Evolutionary conservation across 176 grass and related monocot species (phyloP).

Genomic region (Elaeis guineensis): DNA sequence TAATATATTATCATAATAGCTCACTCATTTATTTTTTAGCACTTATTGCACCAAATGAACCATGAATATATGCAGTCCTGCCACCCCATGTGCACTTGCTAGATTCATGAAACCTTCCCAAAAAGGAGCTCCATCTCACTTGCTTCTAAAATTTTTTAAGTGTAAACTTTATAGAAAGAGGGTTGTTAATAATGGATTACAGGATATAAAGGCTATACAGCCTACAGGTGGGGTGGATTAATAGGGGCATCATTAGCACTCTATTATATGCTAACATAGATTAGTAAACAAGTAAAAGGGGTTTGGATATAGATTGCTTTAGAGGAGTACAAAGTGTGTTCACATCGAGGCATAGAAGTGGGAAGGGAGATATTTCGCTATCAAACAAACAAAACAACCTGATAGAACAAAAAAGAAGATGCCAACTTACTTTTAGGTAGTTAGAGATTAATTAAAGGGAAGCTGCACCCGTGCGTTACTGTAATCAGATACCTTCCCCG

Average conservation of each 20-base stretch:
- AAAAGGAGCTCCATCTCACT: not conserved
- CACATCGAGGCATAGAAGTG: not conserved
- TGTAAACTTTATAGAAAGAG: not conserved
- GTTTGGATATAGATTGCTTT: conserved; percentile 1
- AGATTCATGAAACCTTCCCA: too few species aligned
- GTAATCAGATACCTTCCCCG: not conserved
- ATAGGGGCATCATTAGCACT: conserved; percentile 6
- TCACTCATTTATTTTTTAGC: too few species aligned
- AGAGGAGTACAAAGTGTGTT: not conserved
- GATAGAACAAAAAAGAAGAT: conserved; percentile 1
- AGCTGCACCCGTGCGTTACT: not conserved
- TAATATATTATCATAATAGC: too few species aligned
- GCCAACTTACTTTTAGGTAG: not conserved
- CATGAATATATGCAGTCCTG: too few species aligned
- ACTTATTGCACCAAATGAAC: too few species aligned
- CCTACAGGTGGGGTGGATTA: not conserved
- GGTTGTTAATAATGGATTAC: not conserved
- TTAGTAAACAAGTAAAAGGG: not conserved
- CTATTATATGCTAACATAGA: not conserved
- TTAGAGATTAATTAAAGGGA: conserved; percentile 1
- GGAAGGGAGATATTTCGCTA: not conserved
- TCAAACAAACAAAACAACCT: not conserved
- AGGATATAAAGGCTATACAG: conserved; percentile 3
- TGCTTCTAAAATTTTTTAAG: not conserved
- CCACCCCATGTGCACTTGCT: too few species aligned